Conservation (phyloP, 257 asterid species). For the Rauvolfia tetraphylla region DNA sequence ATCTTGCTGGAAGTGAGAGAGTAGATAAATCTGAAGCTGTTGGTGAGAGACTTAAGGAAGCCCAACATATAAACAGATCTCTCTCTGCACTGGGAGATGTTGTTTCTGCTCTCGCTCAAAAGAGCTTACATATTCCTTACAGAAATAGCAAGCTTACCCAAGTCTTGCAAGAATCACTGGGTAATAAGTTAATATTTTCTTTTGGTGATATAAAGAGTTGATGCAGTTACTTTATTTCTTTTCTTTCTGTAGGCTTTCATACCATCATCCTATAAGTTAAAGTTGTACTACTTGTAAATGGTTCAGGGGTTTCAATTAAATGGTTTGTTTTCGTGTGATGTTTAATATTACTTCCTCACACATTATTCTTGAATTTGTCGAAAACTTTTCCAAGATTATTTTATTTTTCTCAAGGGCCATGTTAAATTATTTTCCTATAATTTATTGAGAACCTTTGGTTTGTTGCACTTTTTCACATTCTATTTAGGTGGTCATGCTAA, state of each 20-base stretch:
- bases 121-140: conserved; percentile 78
- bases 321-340: background rate
- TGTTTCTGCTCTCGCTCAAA: conserved; percentile 88
- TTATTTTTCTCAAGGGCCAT: background rate
- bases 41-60: conserved; percentile 92
- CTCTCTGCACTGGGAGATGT: conserved; percentile 94
- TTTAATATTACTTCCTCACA: background rate
- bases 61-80: conserved; percentile 84
- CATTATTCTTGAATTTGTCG: background rate
- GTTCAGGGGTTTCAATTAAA: background rate
- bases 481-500: conserved; percentile 67
- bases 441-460: background rate
- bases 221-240: background rate
- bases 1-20: conserved; percentile 92
- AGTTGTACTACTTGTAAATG: background rate
- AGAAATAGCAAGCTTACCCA: conserved; percentile 94
- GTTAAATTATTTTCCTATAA: background rate
- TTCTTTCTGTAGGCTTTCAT: background rate
- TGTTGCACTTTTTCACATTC: background rate
- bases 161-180: conserved; percentile 89
- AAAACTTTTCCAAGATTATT: too few species aligned
- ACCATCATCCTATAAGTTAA: background rate
- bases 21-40: conserved; percentile 89
- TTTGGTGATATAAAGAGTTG: background rate
- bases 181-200: conserved; percentile 21